Evolutionary conservation across 257 asterid genomes (phyloP), one percentile per base, ranked within the genome.

Genomic region (Asclepias syriaca): DNA sequence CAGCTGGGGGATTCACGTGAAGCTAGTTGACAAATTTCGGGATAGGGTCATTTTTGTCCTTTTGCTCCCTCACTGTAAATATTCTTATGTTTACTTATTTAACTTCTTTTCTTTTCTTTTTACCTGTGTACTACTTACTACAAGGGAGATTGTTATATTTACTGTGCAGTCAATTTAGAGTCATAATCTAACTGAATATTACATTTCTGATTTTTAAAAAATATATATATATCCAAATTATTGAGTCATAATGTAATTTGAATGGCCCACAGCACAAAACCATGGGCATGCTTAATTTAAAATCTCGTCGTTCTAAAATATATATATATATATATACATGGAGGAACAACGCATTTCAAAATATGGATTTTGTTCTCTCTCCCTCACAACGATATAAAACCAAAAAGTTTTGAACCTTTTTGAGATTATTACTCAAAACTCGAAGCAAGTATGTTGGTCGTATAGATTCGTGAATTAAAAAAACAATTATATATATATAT

Each of bases 401-500:
- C 40, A 2, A 4, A 67, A 67, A 46, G 58, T 4, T 48, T 68
- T 13, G 43, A 18, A 49, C 8, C 72, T 68, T 68, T 68, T 51
- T 18, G 49, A 68, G 72, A 51, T 48, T 10, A 51, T 48, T 10
- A 24, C 72, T 48, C 71, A 4, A 1, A 50, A 68, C 29, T 50
- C 72, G 45, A 68, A 21, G 45, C 40, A 29, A 68, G 72, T 68
- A 68, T 68, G 63, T 68, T 68, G 72, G 72, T 68, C 72, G 72
- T 46, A 67, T 67, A 67, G 71, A 22, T 43, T 48, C 48, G 50
- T 15, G 72, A 24, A 12, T 24, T 24, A 48, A 48, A 24, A 0
- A 43, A 6, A 43, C 10, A 43, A 34, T 34, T 40, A 40, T 40
- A 40, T 40, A 40, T 40, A 40, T 40, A 6, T n/a, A n/a, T n/a